Evolutionary conservation across 441 rosid genomes (phyloP), one percentile per base, ranked within the genome.

Genomic region (Pelargonium myrrhifolium): DNA sequence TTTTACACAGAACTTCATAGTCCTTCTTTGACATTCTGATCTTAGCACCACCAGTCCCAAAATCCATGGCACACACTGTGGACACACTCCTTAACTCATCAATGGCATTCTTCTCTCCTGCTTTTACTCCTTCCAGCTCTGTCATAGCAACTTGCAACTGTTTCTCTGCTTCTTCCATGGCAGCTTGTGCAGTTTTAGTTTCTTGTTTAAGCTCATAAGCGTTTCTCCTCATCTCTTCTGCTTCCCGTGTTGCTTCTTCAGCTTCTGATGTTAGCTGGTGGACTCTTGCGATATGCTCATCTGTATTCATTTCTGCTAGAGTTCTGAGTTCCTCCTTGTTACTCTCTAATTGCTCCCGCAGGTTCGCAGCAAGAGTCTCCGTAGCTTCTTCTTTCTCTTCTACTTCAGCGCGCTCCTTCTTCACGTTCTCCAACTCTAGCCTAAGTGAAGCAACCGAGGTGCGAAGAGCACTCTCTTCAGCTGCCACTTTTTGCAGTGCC

Each of bases 51-150:
- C 21, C 58, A 0, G 86, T 79, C 72, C 87, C 93, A 0, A 95
- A 83, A 10, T 89, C 87, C 8, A 93, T 87, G 28, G 87, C 80
- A 28, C 96, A 92, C 0, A 87, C 92, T 70, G 87, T 93, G 65
- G 97, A 86, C 75, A 91, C 64, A 11, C 61, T 64, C 72, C 85
- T 91, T 18, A 89, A 85, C 79, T 85, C 83, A 80, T 85, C 89
- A 69, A 89, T 88, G 0, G 93, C 96, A 66, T 72, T 76, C 17
- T 70, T 40, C 83, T 93, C 97, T 0, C 92, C 87, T 71, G 68
- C 76, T 78, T 88, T 86, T 8, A 93, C 97, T 76, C 82, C 97
- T 77, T 93, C 97, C 0, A 78, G 95, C 78, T 89, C 97, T 76
- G 86, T 92, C 35, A 88, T 31, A 70, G 93, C 96, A 31, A 82